phyloP scores from a whole-genome alignment of 768 basidiomycete species.

The Tylopilus rubrobrunneus region DNA sequence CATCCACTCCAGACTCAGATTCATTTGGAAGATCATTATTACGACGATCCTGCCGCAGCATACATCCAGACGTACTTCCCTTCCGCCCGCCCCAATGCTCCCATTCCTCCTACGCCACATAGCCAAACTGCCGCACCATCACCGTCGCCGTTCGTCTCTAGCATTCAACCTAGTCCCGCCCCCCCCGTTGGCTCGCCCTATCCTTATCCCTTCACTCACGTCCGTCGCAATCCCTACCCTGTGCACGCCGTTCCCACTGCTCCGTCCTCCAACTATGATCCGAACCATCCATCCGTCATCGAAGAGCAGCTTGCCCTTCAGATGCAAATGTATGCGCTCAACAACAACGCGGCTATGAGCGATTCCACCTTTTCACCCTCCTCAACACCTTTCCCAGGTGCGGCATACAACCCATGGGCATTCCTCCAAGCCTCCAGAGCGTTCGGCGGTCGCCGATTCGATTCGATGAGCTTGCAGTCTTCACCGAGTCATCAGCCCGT shows the following conservation, averaged over 20 bases:
- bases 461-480: slow-evolving; percentile 54
- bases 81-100: slow-evolving; percentile 65
- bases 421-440: slow-evolving; percentile 55
- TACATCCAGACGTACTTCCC: slow-evolving; percentile 59
- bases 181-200: slow-evolving; percentile 70
- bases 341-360: slow-evolving; percentile 57
- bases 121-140: slow-evolving; percentile 72
- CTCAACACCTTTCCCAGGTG: slow-evolving; percentile 65
- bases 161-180: slow-evolving; percentile 50
- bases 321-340: slow-evolving; percentile 75
- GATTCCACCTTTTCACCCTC: slow-evolving; percentile 79
- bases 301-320: slow-evolving; percentile 71
- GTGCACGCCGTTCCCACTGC: slow-evolving; percentile 40
- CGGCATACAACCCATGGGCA: slow-evolving; percentile 70
- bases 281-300: slow-evolving; percentile 46
- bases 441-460: slow-evolving; percentile 41
- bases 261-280: slow-evolving; percentile 36
- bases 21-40: slow-evolving; percentile 56
- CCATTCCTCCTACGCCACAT: slow-evolving; percentile 77
- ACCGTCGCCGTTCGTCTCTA: slow-evolving; percentile 61
- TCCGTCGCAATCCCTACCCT: slow-evolving; percentile 49
- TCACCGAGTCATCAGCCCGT: slow-evolving; percentile 34
- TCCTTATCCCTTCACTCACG: slow-evolving; percentile 73
- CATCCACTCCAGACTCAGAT: slow-evolving; percentile 38
- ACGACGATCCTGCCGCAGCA: slow-evolving; percentile 57